phyloP scores from a whole-genome alignment of 441 rosid species.

The Flueggea neowawraea region DNA sequence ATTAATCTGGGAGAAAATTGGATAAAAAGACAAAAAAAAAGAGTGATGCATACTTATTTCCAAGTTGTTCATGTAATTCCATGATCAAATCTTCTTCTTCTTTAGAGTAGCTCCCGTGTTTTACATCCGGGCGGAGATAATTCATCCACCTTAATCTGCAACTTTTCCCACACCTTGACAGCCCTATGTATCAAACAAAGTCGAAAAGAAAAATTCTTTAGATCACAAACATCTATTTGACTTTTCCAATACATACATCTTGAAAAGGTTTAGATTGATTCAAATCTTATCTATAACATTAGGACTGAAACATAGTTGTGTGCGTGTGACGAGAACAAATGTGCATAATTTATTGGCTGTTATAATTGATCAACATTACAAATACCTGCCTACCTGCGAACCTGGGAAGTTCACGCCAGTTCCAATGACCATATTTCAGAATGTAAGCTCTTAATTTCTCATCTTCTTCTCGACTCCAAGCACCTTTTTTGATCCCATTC shows the following conservation, averaged over 20 bases:
- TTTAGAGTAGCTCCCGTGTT: constrained; percentile 49
- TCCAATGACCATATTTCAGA: constrained; percentile 48
- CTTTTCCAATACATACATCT: no score
- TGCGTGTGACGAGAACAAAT: no score
- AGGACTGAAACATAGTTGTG: neutral
- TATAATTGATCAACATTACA: no score
- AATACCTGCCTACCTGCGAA: constrained; percentile 50
- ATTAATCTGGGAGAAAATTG: no score
- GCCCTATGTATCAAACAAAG: constrained; percentile 21
- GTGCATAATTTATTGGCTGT: no score
- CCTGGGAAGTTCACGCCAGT: constrained; percentile 69
- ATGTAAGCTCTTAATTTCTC: constrained; percentile 42
- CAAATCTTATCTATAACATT: no score
- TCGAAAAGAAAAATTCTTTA: no score
- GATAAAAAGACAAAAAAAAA: no score
- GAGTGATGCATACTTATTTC: constrained; percentile 35
- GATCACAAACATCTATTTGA: no score
- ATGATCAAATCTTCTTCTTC: constrained; percentile 55
- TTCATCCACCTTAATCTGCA: constrained; percentile 71
- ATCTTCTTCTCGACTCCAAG: constrained; percentile 70
- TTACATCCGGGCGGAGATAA: constrained; percentile 52
- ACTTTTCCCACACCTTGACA: constrained; percentile 65
- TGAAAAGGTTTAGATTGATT: no score
- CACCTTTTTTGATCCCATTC: constrained; percentile 49
- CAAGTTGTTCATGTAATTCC: constrained; percentile 30